Percentiles rank a stretch among this genome's conserved stretches.
Evolutionary conservation across 148 eudicot genomes (phyloP).

Genomic region (Pharnaceum exiguum): DNA sequence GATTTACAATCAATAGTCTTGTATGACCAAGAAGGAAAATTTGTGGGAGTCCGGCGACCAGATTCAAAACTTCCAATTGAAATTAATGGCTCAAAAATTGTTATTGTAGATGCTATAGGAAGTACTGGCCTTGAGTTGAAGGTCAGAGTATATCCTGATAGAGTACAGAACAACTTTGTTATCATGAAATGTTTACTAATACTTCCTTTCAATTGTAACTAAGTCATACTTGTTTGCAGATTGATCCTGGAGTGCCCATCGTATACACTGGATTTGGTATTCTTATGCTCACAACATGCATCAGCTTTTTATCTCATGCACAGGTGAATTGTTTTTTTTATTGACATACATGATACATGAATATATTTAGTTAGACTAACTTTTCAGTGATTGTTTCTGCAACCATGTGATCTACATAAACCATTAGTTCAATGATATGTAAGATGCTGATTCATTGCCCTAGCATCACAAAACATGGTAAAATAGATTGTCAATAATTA

Average conservation of each 20-base stretch:
- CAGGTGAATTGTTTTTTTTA: constrained; percentile 48
- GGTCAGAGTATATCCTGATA: constrained; percentile 28
- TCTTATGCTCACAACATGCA: constrained; percentile 93
- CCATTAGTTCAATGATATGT: no score
- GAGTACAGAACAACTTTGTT: background rate
- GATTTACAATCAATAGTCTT: constrained; percentile 90
- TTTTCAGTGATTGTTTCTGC: background rate
- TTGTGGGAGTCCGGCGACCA: constrained; percentile 85
- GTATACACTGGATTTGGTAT: constrained; percentile 96
- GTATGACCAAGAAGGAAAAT: constrained; percentile 91
- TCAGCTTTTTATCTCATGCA: constrained; percentile 85
- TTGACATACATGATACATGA: background rate
- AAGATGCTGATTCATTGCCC: no score
- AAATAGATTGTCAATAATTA: no score
- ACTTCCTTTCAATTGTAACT: constrained; percentile 1
- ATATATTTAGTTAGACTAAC: background rate
- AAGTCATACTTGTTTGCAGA: constrained; percentile 39
- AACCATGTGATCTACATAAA: no score
- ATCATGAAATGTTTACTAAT: background rate
- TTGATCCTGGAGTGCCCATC: constrained; percentile 90
- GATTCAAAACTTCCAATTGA: constrained; percentile 87
- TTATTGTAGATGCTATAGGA: constrained; percentile 83
- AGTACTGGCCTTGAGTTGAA: constrained; percentile 88
- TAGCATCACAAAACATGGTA: no score
- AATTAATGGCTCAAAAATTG: constrained; percentile 76